A percentile compares a stretch with the other conserved stretches of the same genome.
phyloP scores from a whole-genome alignment of 139 green algal species.

The Tetradesmus obliquus region DNA sequence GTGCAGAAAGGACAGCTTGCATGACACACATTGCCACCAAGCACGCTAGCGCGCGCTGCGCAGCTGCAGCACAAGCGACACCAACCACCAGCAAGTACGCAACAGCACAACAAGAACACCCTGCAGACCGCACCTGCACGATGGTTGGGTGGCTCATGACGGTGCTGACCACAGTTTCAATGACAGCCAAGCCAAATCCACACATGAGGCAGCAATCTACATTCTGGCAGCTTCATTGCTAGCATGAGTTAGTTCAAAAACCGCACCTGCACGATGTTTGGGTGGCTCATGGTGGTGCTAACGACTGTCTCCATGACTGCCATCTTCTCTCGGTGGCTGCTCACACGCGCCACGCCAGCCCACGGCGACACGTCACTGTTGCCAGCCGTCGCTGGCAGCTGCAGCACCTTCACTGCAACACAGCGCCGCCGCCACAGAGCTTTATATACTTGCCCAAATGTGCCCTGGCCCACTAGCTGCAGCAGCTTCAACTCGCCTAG shows the following conservation, averaged over 20 bases:
- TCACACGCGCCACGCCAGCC: background rate
- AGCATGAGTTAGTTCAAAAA: no score
- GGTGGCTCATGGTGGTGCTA: conserved; percentile 43
- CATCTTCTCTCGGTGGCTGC: conserved; percentile 50
- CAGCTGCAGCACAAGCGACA: no score
- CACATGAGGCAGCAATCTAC: no score
- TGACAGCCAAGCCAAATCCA: no score
- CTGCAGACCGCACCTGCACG: background rate
- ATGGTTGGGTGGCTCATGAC: conserved; percentile 23
- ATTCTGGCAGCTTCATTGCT: no score
- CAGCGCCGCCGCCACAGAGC: conserved; percentile 36
- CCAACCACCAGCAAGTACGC: background rate
- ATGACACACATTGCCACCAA: no score
- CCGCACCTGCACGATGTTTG: conserved; percentile 15
- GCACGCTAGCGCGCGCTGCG: no score
- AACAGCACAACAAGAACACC: no score
- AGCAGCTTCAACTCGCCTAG: conserved; percentile 34
- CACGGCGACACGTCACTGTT: conserved; percentile 17
- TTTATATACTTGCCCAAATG: conserved; percentile 44
- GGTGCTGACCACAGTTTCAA: conserved; percentile 62
- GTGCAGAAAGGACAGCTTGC: no score
- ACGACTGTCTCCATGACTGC: conserved; percentile 67
- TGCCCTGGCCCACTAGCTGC: conserved; percentile 38
- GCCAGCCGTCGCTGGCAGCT: conserved; percentile 36
- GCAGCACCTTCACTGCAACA: conserved; percentile 44